phyloP scores from a whole-genome alignment of 2,329 filamentous ascomycete species.

The Erysiphe pulchra region DNA sequence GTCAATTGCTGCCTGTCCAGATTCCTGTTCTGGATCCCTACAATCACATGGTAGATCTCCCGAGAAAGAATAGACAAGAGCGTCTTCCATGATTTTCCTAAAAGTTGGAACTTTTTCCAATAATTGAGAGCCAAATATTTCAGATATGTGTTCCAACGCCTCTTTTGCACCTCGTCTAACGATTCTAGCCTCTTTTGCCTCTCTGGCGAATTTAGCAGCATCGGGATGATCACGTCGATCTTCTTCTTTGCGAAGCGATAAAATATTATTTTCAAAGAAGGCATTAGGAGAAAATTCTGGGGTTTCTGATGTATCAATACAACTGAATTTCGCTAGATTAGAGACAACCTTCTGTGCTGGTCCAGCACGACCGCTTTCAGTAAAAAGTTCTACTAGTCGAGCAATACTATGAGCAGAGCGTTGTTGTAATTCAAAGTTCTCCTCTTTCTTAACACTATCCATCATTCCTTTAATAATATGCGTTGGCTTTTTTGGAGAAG shows the following conservation, averaged over 20 bases:
- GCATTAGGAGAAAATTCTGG: constrained; percentile 80
- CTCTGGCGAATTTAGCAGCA: constrained; percentile 67
- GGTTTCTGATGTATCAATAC: constrained; percentile 90
- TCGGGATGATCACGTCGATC: constrained; percentile 83
- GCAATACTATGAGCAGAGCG: constrained; percentile 71
- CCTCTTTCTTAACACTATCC: constrained; percentile 92
- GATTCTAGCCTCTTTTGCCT: constrained; percentile 70
- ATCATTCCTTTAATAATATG: constrained; percentile 88
- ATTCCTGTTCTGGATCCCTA: constrained; percentile 41
- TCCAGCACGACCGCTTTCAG: constrained; percentile 49
- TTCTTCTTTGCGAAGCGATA: constrained; percentile 93
- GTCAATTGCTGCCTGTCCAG: constrained; percentile 85
- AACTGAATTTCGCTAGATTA: constrained; percentile 92
- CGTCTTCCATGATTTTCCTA: constrained; percentile 53
- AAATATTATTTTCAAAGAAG: constrained; percentile 48
- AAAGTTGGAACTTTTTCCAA: constrained; percentile 71
- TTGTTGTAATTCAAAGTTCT: constrained; percentile 67
- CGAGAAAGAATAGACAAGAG: constrained; percentile 49
- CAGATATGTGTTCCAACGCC: constrained; percentile 66
- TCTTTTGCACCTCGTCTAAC: constrained; percentile 86
- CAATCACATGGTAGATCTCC: constrained; percentile 47
- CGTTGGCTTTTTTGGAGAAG: constrained; percentile 80
- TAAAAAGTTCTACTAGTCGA: constrained; percentile 64
- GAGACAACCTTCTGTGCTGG: constrained; percentile 90
- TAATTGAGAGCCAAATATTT: constrained; percentile 50